Evolutionary conservation across 352 stramenopile species (phyloP), one percentile per base, ranked within the genome.

Genomic region (Phytophthora melonis): DNA sequence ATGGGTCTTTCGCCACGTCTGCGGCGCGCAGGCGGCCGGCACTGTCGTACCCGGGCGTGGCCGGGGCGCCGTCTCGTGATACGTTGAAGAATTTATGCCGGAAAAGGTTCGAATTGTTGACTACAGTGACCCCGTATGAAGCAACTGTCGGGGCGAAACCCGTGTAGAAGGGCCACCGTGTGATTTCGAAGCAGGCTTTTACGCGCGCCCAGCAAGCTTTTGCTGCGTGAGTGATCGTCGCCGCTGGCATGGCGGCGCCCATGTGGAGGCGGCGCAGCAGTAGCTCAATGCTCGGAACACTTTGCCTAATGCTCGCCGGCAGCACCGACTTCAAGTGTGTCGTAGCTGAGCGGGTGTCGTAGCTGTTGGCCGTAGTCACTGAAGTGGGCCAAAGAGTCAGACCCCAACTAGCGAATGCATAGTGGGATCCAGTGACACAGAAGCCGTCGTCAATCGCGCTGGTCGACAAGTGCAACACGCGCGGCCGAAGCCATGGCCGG

Each of bases 391-490:
- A 14, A 16, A 57, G 67, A 80, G 69, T 74, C 64, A 69, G 68
- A 68, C 52, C 39, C 19, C 63, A 70, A 69, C 72, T 77, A 80
- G 63, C 66, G 68, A 74, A 80, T 75, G 36, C 23, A 80, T 21
- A 77, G 68, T 80, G 58, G 68, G 63, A 78, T 65, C 14, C 6
- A 18, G 18, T 75, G 66, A 75, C 72, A 70, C 73, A 74, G 68
- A 4, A 13, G 14, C 41, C 36, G 63, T 80, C 63, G 62, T 73
- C 47, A 53, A 68, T 78, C 66, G 71, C 45, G 50, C 36, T 43
- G 50, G 63, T 67, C 27, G 63, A 45, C 68, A 70, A 43, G 36
- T 16, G 32, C 50, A 43, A 47, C 21, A 45, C 47, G 55, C 27
- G 36, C 59, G 50, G 13, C 32, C 66, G 66, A 50, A 50, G 43